A percentile compares a stretch with the other conserved stretches of the same genome.
Evolutionary conservation across 1,139 yeast genomes (phyloP).

Genomic region (Geotrichum aggregatum): DNA sequence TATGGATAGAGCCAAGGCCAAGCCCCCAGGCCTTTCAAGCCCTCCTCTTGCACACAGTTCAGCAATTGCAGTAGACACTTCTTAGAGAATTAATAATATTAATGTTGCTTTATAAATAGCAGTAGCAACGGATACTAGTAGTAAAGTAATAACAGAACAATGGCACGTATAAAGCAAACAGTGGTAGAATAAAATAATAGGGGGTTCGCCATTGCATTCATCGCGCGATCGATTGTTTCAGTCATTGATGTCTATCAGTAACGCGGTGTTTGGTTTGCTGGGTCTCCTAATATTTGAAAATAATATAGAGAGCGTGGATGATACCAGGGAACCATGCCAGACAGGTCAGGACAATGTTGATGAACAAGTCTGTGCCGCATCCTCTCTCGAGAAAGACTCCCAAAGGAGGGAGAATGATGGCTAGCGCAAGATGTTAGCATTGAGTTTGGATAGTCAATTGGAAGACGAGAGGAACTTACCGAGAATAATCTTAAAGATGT

Average conservation of each 20-base stretch:
- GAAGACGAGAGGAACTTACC: slow-evolving; percentile 32
- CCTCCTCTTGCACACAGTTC: too few species aligned
- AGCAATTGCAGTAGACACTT: too few species aligned
- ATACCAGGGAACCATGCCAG: slow-evolving; percentile 60
- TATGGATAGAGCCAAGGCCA: too few species aligned
- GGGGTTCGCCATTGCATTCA: background rate
- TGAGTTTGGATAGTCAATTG: background rate
- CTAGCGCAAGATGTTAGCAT: slow-evolving; percentile 33
- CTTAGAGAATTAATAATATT: too few species aligned
- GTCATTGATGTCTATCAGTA: too few species aligned
- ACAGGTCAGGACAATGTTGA: slow-evolving; percentile 57
- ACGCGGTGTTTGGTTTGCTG: background rate
- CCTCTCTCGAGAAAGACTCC: slow-evolving; percentile 74
- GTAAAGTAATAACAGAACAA: too few species aligned
- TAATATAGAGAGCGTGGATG: slow-evolving; percentile 59
- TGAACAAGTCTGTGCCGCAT: slow-evolving; percentile 51
- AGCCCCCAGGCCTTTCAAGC: too few species aligned
- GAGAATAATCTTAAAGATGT: slow-evolving; percentile 55
- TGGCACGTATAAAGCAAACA: too few species aligned
- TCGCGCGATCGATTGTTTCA: too few species aligned
- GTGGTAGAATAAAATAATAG: background rate
- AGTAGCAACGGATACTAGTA: too few species aligned
- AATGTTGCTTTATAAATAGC: too few species aligned
- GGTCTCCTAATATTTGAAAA: slow-evolving; percentile 30
- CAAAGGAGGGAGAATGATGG: slow-evolving; percentile 65